Evolutionary conservation across 1,284 basidiomycete species (phyloP).

Genomic region (Moniliophthora roreri): DNA sequence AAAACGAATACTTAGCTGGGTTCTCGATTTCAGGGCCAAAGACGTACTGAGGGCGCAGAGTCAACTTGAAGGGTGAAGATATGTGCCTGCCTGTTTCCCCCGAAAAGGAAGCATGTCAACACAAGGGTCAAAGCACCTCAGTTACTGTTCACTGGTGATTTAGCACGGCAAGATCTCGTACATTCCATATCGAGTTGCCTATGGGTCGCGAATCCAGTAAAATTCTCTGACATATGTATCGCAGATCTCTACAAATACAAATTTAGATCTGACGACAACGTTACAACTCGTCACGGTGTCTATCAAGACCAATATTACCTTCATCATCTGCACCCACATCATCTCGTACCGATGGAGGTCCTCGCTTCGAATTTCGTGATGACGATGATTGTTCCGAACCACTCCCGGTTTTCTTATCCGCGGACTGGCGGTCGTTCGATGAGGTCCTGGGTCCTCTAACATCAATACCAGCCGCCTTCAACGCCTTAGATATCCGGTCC

Average conservation of each 20-base stretch:
- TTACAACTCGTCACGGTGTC: conserved; percentile 10
- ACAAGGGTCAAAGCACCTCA: too few relatives aligned
- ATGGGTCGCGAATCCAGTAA: background rate
- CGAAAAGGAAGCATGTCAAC: too few relatives aligned
- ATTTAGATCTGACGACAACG: conserved; percentile 1
- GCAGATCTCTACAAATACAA: background rate
- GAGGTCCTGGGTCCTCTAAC: conserved; percentile 21
- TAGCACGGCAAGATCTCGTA: too few relatives aligned
- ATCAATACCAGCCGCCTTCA: conserved; percentile 13
- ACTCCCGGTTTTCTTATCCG: conserved; percentile 19
- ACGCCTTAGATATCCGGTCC: conserved; percentile 6
- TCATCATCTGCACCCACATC: background rate
- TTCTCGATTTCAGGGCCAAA: too few relatives aligned
- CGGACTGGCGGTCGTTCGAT: conserved; percentile 9
- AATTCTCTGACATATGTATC: conserved; percentile 23
- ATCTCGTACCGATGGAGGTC: background rate
- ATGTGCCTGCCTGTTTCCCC: too few relatives aligned
- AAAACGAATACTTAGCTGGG: too few relatives aligned
- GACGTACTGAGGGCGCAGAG: too few relatives aligned
- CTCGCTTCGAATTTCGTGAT: background rate
- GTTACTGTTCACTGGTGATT: too few relatives aligned
- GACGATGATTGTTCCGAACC: conserved; percentile 11
- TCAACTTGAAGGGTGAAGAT: too few relatives aligned
- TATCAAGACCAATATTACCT: conserved; percentile 29
- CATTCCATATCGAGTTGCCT: too few relatives aligned